Base-by-base conservation (phyloP, 345 rosid species). In the Erodium maritimum region DNA sequence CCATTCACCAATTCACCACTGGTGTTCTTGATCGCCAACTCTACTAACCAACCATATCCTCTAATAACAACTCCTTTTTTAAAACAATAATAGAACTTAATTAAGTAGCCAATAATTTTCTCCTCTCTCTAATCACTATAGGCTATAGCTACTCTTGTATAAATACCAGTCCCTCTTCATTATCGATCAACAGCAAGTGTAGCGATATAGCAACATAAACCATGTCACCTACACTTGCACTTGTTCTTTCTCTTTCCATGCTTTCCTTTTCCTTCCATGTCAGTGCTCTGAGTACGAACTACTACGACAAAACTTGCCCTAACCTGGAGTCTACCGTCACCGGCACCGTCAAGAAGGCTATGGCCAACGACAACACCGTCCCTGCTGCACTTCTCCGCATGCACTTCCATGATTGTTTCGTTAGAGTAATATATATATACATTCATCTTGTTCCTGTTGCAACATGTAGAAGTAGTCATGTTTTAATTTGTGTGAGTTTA, bases 321-420 rank as follows among this genome's bases (percentile, higher is more conserved):
- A 60, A 69, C 50, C 77, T 79, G 13, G 95, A 91, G 66, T 56
- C 67, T 20, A 54, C 73, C 1, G 84, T 91, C 18, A 79, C 78
- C 1, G 18, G 23, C 21, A 80, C 79, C 2, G 87, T 91, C 73
- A 67, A 73, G 64, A 80, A 77, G 55, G 96, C 95, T 19, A 77
- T 79, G 77, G 23, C 17, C 29, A 82, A 76, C 21, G 98, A 91
- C 65, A 79, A 61, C 23, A 91, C 93, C 5, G 93, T 82, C 50
- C 86, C 96, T 0, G 91, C 96, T 11, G 96, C 87, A 0, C 75
- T 91, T 6, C 85, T 88, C 25, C 78, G 97, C 55, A 86, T 88
- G 95, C 98, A 88, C 21, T 91, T 88, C 57, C 95, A 91, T 22
- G 94, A 87, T 48, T 87, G 94, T 64, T 91, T 91, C 48, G 71